Evolutionary conservation across 2,329 filamentous ascomycete species (phyloP), one percentile per base, ranked within the genome.

Genomic region (Corinectria fuckeliana): DNA sequence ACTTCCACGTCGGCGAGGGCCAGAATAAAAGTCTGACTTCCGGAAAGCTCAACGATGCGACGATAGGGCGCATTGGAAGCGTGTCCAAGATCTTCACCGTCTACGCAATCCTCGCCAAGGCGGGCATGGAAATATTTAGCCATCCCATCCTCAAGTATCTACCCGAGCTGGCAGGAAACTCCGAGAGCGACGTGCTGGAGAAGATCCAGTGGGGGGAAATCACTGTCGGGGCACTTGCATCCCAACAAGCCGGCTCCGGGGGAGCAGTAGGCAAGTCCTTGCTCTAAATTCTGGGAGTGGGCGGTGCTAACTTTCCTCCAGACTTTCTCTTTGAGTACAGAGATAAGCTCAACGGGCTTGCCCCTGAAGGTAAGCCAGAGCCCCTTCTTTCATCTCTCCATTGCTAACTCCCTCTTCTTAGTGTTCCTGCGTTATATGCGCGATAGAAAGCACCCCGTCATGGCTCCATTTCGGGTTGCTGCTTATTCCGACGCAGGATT

Each of bases 401-500:
- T 16, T 11, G 21, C 2, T 3, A 11, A 20, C 8, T 5, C 0
- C 11, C 13, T 5, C 1, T 6, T 13, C 11, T n/a, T 3, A 62
- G 66, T 13, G 0, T 52, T 67, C 2, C 20, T 67, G 0, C 16
- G 21, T 0, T 59, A 23, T 2, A 68, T 68, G 58, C 57, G 61
- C 1, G 48, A 67, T 20, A 10, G 5, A 1, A 67, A 64, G 10
- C 57, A 18, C 6, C 64, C 66, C 4, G 58, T 65, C 0, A 38
- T 45, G 10, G n/a, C 53, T 1, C 50, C 66, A 0, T 67, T 49
- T 20, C 48, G 18, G 58, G 69, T 39, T 61, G 64, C 61, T 2
- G 32, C 61, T 0, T 71, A 71, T n/a, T 71, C 69, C 0, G 68
- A 69, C 23, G 65, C 38, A 3, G 69, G 66, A 0, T 71, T 50